Evolutionary conservation across 805 yeast species (phyloP), one percentile per base, ranked within the genome.

Genomic region (Komagataella mondaviorum): DNA sequence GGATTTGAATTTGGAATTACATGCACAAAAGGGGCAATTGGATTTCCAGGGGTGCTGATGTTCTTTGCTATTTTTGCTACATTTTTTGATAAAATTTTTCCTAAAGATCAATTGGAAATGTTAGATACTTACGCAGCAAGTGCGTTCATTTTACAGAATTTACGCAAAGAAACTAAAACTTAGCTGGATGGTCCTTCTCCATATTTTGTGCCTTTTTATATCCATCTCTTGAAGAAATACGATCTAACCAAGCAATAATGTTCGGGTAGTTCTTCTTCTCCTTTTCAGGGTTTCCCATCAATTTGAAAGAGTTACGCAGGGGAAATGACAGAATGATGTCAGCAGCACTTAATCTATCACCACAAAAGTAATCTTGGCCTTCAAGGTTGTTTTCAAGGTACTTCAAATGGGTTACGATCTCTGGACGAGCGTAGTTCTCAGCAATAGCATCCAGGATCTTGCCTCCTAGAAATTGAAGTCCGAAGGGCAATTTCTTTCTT

Each of bases 1-100:
- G 84, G 76, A 1, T 85, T 80, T 0, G 98, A 95, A 62, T 84
- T 88, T 56, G 93, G 81, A 0, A 88, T 91, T 36, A 85, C 95
- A 0, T 78, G 83, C 61, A 88, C 96, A 0, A 80, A 73, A 54
- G 98, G 93, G 0, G 97, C 98, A 0, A 88, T 91, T 36, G 98
- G 96, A 2, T 91, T 93, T 61, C 98, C 99, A 0, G 84, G 88
- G 2, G 87, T 93, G 0, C 67, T 91, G 49, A 65, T 91, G 60
- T 75, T 81, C 51, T 90, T 87, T 53, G 74, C 84, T 20, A 68
- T 80, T 1, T 78, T 88, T 10, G 79, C 85, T 17, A 73, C 80
- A 60, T 57, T 75, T 6, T 81, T 95, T 68, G 86, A 85, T 0
- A 63, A 60, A 50, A 61, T 84, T 1, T 85, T 90, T 51, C 81